phyloP scores from a whole-genome alignment of 129 eudicot genomes.

The Rutidosis leptorrhynchoides region DNA sequence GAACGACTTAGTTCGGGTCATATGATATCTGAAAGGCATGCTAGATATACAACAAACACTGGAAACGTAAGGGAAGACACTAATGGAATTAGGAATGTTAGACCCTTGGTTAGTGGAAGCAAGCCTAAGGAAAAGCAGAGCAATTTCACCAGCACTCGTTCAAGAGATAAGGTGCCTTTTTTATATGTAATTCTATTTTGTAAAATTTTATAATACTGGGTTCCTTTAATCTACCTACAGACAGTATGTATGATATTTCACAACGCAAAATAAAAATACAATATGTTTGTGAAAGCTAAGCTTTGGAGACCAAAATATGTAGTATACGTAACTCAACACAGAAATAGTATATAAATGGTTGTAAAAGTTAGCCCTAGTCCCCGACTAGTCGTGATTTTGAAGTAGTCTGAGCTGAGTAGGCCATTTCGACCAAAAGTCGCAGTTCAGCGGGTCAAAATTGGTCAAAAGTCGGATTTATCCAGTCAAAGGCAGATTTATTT shows the following conservation, averaged over 20 bases:
- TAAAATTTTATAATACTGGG: not conserved
- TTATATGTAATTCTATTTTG: too few relatives aligned
- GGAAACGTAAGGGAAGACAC: conserved; percentile 32
- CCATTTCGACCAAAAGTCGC: too few relatives aligned
- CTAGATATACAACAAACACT: conserved; percentile 28
- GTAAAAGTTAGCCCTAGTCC: too few relatives aligned
- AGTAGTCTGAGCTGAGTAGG: too few relatives aligned
- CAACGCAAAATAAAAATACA: not conserved
- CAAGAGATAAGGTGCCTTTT: conserved; percentile 43
- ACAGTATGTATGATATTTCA: not conserved
- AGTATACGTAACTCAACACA: not conserved
- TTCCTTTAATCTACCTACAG: not conserved
- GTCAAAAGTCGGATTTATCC: too few relatives aligned
- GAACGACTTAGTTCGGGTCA: conserved; percentile 27
- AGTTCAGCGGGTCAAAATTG: too few relatives aligned
- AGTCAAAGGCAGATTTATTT: too few relatives aligned
- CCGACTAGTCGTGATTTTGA: too few relatives aligned
- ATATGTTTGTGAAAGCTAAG: not conserved
- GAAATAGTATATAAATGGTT: not conserved
- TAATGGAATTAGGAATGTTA: conserved; percentile 31
- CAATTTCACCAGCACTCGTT: conserved; percentile 27
- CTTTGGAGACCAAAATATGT: not conserved
- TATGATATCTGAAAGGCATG: conserved; percentile 36
- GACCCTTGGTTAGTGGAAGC: conserved; percentile 30
- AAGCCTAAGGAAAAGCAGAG: conserved; percentile 35